Base-by-base conservation (phyloP, 208 protist species). In the Crithidia expoeki region DNA sequence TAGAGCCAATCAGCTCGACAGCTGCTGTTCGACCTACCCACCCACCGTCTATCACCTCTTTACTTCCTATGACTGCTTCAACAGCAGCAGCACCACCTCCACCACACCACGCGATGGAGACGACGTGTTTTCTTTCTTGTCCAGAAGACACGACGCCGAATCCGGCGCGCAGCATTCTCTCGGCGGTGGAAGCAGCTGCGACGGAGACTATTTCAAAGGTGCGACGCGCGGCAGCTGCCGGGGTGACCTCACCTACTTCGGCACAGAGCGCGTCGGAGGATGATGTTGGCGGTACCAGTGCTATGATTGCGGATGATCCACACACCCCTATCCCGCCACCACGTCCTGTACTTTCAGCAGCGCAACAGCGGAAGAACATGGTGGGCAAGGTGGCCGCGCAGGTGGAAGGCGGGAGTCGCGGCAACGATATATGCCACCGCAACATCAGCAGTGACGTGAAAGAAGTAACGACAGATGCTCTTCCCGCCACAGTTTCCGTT, bases 171-270 rank as follows among this genome's bases (percentile, higher is more conserved):
- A 68, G 38, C 51, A 77, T 77, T 21, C 72, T 72, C 2, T 58
- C 64, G 4, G 64, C 64, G 0, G 47, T 72, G 34, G 72, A 77
- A 50, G 72, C 72, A 30, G 72, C 63, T 23, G 72, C 64, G n/a
- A 61, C 40, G 25, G 64, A 77, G n/a, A 47, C 47, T 0, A 30
- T 50, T 17, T 69, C 55, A 23, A 60, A 50, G 34, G 23, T 23
- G 19, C 59, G 33, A 32, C 21, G 17, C 0, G 17, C 19, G 23
- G 1, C 42, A 0, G 10, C 12, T 0, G 6, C 57, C 1, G 19
- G 11, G 40, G 19, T 33, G 4, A 14, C 33, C 16, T 28, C 55
- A 17, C 44, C 42, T 6, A 23, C 57, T n/a, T 55, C 0, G 11
- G 25, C 5, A 4, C 7, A 4, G 33, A 46, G 21, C 11, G 42